A percentile compares a stretch with the other conserved stretches of the same genome.
These are phyloP conservation scores for Zopfia rhizophila DNA, from an alignment of 2,329 filamentous ascomycete genomes.

Conservation along the genomic window DNA sequence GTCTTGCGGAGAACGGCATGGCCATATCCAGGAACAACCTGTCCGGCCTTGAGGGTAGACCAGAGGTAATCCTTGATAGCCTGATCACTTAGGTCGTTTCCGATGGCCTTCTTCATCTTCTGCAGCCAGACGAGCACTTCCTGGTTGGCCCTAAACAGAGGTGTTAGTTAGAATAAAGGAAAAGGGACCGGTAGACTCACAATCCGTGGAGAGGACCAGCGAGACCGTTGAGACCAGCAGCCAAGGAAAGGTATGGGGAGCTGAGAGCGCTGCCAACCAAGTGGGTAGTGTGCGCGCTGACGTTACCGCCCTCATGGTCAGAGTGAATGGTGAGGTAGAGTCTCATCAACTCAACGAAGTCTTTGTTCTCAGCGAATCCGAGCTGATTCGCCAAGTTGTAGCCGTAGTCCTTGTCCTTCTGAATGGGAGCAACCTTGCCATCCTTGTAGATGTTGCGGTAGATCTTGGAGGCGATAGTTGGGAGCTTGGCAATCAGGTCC, in stretches of 20 bases:
- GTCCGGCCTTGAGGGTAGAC: constrained; percentile 93
- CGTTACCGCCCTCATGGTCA: constrained; percentile 99
- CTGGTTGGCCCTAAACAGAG: constrained; percentile 79
- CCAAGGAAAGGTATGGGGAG: constrained; percentile 96
- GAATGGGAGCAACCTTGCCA: constrained; percentile 93
- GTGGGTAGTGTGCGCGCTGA: constrained; percentile 98
- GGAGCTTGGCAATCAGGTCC: constrained; percentile 99
- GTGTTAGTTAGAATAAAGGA: constrained; percentile 29
- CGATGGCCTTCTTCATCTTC: constrained; percentile 96
- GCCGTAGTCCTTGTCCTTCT: constrained; percentile 99
- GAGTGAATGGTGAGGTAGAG: constrained; percentile 99
- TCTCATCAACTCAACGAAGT: constrained; percentile 98
- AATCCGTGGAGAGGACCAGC: constrained; percentile 98
- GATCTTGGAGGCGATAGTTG: constrained; percentile 96
- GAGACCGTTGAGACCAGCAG: constrained; percentile 97
- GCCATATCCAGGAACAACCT: constrained; percentile 97
- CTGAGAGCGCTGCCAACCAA: constrained; percentile 95
- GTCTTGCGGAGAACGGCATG: constrained; percentile 99
- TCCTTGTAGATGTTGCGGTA: constrained; percentile 99
- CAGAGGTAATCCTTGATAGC: constrained; percentile 99
- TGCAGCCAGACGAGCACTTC: constrained; percentile 99
- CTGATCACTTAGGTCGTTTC: constrained; percentile 94
- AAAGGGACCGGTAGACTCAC: constrained; percentile 41
- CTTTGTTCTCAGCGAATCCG: constrained; percentile 91
- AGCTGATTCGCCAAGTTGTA: constrained; percentile 99